phyloP scores from a whole-genome alignment of 2,329 filamentous ascomycete genomes.

The Apiospora sp. region DNA sequence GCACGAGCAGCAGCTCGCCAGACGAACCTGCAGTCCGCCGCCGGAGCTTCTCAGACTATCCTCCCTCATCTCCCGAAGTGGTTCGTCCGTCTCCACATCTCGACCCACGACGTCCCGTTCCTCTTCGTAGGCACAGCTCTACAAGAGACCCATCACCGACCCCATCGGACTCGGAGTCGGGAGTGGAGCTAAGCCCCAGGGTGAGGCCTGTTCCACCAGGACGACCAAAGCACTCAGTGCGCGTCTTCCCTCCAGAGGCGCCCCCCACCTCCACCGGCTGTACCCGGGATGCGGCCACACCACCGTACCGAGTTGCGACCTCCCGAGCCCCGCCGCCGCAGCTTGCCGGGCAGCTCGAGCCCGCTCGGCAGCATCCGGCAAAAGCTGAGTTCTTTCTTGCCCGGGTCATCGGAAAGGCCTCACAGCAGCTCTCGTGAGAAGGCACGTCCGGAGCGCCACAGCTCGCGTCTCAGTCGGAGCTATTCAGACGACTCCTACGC shows the following conservation, averaged over 20 bases:
- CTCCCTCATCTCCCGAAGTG: conserved; percentile 46
- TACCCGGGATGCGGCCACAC: conserved; percentile 33
- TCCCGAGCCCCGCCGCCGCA: conserved; percentile 38
- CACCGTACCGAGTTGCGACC: conserved; percentile 36
- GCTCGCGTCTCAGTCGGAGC: conserved; percentile 37
- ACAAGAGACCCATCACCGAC: conserved; percentile 36
- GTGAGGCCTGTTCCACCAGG: conserved; percentile 31
- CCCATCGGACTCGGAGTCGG: conserved; percentile 37
- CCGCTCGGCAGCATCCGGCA: conserved; percentile 36
- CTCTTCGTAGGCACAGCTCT: conserved; percentile 39
- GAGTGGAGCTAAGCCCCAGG: conserved; percentile 30
- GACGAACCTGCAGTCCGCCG: conserved; percentile 53
- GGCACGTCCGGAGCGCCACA: conserved; percentile 35
- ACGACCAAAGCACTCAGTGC: conserved; percentile 36
- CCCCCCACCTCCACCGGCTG: conserved; percentile 24
- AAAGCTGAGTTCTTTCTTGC: conserved; percentile 38
- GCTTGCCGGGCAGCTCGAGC: conserved; percentile 34
- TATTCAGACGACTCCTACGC: conserved; percentile 39
- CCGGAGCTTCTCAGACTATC: conserved; percentile 61
- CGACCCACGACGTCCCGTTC: conserved; percentile 35
- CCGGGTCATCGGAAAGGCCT: conserved; percentile 37
- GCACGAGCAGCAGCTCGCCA: conserved; percentile 47
- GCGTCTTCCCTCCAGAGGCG: conserved; percentile 30
- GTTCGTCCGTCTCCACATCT: conserved; percentile 32
- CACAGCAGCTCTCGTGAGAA: conserved; percentile 43